Evolutionary conservation across 257 asterid species (phyloP), one percentile per base, ranked within the genome.

Genomic region (Linaria vulgaris): DNA sequence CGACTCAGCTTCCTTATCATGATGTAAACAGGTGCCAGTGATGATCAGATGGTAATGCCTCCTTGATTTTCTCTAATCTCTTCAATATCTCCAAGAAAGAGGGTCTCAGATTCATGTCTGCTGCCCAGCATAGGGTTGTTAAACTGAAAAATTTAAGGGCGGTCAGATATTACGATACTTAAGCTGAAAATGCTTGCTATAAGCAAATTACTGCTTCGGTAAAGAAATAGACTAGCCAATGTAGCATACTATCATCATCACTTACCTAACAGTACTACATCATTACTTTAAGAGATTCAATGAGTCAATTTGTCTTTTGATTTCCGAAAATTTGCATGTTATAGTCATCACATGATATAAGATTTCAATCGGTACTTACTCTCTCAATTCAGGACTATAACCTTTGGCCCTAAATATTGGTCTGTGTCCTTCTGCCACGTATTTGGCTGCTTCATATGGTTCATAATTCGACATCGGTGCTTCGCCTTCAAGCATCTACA

Each of bases 401-500:
- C 88, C 83, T 71, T 90, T 94, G 14, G 90, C 83, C 81, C 79
- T 79, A 68, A 90, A 83, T 34, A 45, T 61, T 46, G 99, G 99
- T 17, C 97, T 84, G 73, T 87, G 95, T 21, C 99, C 99, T 74
- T 94, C 99, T 48, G 99, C 74, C 70, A 87, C 82, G 61, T 78
- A 77, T 78, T 69, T 90, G 48, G 99, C 99, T 56, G 96, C 97
- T 69, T 94, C 99, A 64, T 87, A 85, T 13, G 99, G 96, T 77
- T 87, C 97, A 49, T 76, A 87, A 72, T 74, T 56, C 14, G 96
- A 73, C 78, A 94, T 69, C 17, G 97, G 97, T 44, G 96, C 91
- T 13, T 94, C 97, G 20, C 99, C 99, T 84, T 94, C 97, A 55
- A 94, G 84, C 99, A 94, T 94, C 99, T 94, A 90, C 78, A 79